Base-by-base conservation (phyloP, 495 filamentous ascomycete genomes). In the Bryoglossum gracile region DNA sequence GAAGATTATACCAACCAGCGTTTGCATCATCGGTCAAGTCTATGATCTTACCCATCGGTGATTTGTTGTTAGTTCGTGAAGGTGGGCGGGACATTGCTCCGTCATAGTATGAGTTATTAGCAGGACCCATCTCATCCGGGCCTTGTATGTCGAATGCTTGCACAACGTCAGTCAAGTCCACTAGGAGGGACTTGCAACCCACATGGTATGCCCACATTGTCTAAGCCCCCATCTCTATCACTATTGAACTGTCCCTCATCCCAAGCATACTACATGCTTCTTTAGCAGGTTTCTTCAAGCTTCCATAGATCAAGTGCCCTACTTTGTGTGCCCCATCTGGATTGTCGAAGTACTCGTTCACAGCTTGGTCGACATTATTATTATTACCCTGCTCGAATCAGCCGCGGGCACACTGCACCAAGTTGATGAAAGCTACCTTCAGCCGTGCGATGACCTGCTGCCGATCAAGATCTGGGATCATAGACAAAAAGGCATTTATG, bases 41-140 rank as follows among this genome's bases (percentile, higher is more conserved):
- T 43, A 67, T 61, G 25, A 70, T 50, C 41, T 62, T 68, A 56
- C 61, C 62, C 30, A 76, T 56, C 5, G 68, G 67, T 13, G 69
- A 71, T 42, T 65, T 58, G 47, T 69, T 77, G 58, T 70, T 76
- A 3, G 76, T 67, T 61, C 81, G 65, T 6, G 84, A 87, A 1
- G 84, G 83, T 38, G 85, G 84, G 42, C 84, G 78, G 9, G 86
- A 82, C 0, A 80, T 81, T 38, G 81, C 76, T n/a, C 62, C 60
- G 32, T 67, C 63, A 28, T 74, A 71, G 18, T 23, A 24, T 10
- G 30, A 32, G 13, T 68, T 57, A 23, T 68, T 60, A 42, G 69
- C 63, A 10, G 67, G 60, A 3, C 67, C 61, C 30, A 42, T 32
- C 18, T 63, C 65, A 48, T 84, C 77, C 46, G 76, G 62, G 22